Base-by-base conservation (phyloP, 108 stramenopile species). In the Nitzschia sp. region DNA sequence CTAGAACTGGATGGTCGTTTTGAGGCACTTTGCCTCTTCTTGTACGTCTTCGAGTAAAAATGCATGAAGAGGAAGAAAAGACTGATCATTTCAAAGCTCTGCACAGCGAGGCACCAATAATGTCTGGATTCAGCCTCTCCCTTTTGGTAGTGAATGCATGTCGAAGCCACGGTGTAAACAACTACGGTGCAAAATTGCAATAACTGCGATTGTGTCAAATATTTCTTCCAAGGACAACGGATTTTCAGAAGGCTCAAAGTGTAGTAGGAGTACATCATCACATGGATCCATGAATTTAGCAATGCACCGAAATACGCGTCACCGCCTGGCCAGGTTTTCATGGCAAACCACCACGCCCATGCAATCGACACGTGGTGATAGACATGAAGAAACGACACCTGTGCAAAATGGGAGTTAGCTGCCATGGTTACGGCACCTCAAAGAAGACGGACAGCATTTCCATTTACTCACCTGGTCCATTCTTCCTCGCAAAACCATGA, bases 241-340 rank as follows among this genome's bases (percentile, higher is more conserved):
- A 76, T 47, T 66, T 87, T 88, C 45, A 92, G 23, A 28, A 95
- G 58, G 16, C 84, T 81, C 28, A 95, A 58, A 9, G 90, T 87
- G 80, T 99, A 99, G 82, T 99, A 99, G 0, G 96, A 90, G 82
- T 99, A 99, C 98, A 99, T 98, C 64, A 99, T 79, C 26, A 96
- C 95, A 83, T 99, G 99, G 73, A 99, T 98, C 73, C 84, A 81
- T 3, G 96, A 96, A 73, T 99, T 99, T 26, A 97, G 69, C 22
- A 99, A 76, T 17, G 98, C 95, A 21, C 98, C 98, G 72, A 98
- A 94, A 89, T 97, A 99, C 22, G 86, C 70, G 73, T 99, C 99
- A 23, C 98, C 98, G 48, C 94, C 96, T 23, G 97, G 94, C 31
- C 59, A 84, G 30, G 79, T 69, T 30, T 47, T 75, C 32, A 95